phyloP scores from a whole-genome alignment of 108 stramenopile genomes.

The Fragilariopsis cylindrus region DNA sequence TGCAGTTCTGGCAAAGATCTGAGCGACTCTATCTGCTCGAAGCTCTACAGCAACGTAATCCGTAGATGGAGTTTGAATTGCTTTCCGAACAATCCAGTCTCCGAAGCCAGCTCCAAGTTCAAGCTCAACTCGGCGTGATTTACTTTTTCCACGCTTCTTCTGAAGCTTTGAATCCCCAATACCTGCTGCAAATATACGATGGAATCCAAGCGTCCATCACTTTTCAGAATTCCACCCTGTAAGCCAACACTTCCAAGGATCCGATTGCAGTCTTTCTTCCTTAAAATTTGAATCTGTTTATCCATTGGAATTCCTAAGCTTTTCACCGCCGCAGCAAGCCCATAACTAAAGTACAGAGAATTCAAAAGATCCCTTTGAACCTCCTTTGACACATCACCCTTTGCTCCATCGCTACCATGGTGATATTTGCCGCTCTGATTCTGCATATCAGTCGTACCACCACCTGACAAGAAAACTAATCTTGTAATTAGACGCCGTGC shows the following conservation, averaged over 20 bases:
- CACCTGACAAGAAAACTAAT: constrained; percentile 76
- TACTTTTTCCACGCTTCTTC: constrained; percentile 21
- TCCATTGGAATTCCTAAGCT: constrained; percentile 13
- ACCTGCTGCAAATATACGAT: constrained; percentile 31
- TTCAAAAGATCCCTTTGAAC: constrained; percentile 39
- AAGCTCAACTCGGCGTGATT: constrained; percentile 49
- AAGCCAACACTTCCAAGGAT: constrained; percentile 36
- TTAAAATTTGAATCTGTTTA: not conserved
- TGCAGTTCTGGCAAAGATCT: constrained; percentile 52
- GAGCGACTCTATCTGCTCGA: constrained; percentile 77
- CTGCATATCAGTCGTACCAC: constrained; percentile 67
- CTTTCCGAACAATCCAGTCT: constrained; percentile 80
- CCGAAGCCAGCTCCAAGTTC: constrained; percentile 84
- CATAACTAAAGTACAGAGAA: constrained; percentile 69
- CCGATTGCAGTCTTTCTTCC: constrained; percentile 35
- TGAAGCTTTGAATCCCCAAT: constrained; percentile 24
- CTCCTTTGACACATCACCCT: constrained; percentile 6
- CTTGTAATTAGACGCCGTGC: constrained; percentile 49
- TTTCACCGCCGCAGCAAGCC: constrained; percentile 42
- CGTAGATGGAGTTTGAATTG: constrained; percentile 50
- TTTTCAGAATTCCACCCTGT: constrained; percentile 40
- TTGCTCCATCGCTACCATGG: not conserved
- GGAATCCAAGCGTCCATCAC: constrained; percentile 50
- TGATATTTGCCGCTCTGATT: not conserved
- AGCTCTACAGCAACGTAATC: constrained; percentile 79